Evolutionary conservation across 352 stramenopile genomes (phyloP), one percentile per base, ranked within the genome.

Genomic region (Blastocystis sp.): DNA sequence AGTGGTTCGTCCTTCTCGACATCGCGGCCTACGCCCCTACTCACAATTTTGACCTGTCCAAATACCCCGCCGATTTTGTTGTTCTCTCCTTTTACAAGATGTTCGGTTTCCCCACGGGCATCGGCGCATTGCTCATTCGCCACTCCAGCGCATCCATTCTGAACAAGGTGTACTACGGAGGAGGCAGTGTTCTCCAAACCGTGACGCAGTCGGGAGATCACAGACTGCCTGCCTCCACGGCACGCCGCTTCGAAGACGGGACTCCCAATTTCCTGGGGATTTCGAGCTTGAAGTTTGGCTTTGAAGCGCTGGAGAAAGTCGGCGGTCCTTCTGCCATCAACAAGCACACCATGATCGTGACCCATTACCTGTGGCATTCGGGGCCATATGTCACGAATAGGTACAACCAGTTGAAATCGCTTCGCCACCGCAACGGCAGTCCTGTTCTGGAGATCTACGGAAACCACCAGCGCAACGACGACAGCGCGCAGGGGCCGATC

Each of bases 31-130:
- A 92, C 55, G 91, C 92, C 24, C 90, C 91, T 51, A 93, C 92
- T 21, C 82, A 89, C 41, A 76, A 91, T 41, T 88, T 95, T 2
- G 82, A 93, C 74, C 80, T 96, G 12, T 70, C 89, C 26, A 85
- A 92, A 26, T 85, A 93, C 9, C 80, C 93, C 74, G 91, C 93
- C 26, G 93, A 95, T 91, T 95, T 94, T 92, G 93, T 93, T 24
- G 79, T 91, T 21, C 61, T 93, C 12, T 94, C 91, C 19, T 95
- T 95, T 88, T 95, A 95, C 82, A 95, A 95, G 90, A 91, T 95
- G 21, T 94, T 95, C 91, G 93, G 93, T 60, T 90, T 91, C 70
- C 93, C 93, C 19, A 95, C 93, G 12, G 93, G 93, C 13, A 51
- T 95, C 26, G 93, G 93, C 29, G 90, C 90, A 10, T 90, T 95